A percentile compares a stretch with the other conserved stretches of the same genome.
phyloP scores from a whole-genome alignment of 495 filamentous ascomycete species.

The Elaphomyces granulatus region DNA sequence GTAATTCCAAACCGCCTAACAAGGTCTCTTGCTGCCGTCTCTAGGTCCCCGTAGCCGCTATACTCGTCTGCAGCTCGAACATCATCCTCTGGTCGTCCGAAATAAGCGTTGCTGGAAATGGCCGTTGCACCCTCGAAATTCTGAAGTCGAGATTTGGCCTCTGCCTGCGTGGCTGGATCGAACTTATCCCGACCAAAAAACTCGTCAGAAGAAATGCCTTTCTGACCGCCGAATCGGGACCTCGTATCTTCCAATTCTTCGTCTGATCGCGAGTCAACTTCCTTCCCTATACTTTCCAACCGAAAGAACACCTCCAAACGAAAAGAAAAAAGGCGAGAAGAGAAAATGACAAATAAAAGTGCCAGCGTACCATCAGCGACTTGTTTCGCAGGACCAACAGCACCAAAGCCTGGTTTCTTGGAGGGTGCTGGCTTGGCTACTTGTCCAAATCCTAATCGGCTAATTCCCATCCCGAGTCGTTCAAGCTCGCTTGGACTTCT shows the following conservation, averaged over 20 bases:
- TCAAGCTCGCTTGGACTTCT: conserved; percentile 64
- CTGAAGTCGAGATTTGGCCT: conserved; percentile 74
- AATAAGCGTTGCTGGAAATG: conserved; percentile 94
- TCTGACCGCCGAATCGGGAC: conserved; percentile 64
- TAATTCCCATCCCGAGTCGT: conserved; percentile 81
- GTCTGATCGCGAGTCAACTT: too few species aligned
- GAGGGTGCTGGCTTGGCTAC: conserved; percentile 49
- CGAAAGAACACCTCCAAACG: too few species aligned
- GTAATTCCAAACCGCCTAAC: conserved; percentile 88
- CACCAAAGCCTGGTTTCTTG: conserved; percentile 81
- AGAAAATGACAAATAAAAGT: neutral
- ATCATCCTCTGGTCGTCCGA: conserved; percentile 75
- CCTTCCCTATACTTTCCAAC: too few species aligned
- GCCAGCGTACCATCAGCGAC: conserved; percentile 49
- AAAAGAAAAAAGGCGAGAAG: neutral
- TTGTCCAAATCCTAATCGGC: conserved; percentile 81
- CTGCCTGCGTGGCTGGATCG: conserved; percentile 63
- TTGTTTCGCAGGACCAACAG: conserved; percentile 51
- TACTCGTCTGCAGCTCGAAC: conserved; percentile 39
- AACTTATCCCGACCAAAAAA: conserved; percentile 88
- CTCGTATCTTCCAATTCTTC: conserved; percentile 26
- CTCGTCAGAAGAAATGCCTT: conserved; percentile 94
- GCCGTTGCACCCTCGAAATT: conserved; percentile 84
- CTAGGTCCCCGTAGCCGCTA: conserved; percentile 62
- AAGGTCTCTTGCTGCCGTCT: conserved; percentile 87